Evolutionary conservation across 768 basidiomycete species (phyloP), one percentile per base, ranked within the genome.

Genomic region (Tephrocybe sp.): DNA sequence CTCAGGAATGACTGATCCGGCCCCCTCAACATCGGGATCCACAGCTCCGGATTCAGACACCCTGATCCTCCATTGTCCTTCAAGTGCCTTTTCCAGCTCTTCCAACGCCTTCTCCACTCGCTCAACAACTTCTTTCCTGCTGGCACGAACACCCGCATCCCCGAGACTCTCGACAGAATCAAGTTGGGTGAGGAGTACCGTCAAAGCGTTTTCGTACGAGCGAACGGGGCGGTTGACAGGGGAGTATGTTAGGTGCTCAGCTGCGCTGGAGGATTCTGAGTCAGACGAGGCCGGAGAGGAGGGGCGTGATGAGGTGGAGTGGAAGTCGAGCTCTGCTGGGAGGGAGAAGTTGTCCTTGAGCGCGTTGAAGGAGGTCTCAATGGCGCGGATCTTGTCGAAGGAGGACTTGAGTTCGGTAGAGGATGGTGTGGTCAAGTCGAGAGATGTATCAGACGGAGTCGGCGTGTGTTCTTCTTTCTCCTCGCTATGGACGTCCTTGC

Each of bases 161-260:
- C 86, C 86, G 40, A 69, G 71, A 53, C 81, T 83, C 27, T 82
- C 75, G 25, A 88, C 72, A 1, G 69, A 73, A 56, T 88, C 86
- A 22, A 88, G 70, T 48, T 73, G 68, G 5, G 70, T 59, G 22
- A 89, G 64, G 23, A 88, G 69, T 34, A 70, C 65, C 42, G 71
- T 73, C n/a, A 88, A 65, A 19, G 75, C 73, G 53, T 86, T 73
- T 56, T 83, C 78, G 64, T 84, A 82, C 49, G 70, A 74, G 48
- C 80, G 80, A 24, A 88, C 65, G 0, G 78, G 74, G 18, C 77
- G 75, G 62, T 87, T 88, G 41, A 59, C 64, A 11, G 76, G 55
- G 21, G 78, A 79, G 68, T 76, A 87, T 2, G 78, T 69, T 4
- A 89, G 74, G 27, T 65, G 65, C 10, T 66, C 62, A 7, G 61